phyloP scores from a whole-genome alignment of 1,284 basidiomycete species.

The Austroboletus niveus region DNA sequence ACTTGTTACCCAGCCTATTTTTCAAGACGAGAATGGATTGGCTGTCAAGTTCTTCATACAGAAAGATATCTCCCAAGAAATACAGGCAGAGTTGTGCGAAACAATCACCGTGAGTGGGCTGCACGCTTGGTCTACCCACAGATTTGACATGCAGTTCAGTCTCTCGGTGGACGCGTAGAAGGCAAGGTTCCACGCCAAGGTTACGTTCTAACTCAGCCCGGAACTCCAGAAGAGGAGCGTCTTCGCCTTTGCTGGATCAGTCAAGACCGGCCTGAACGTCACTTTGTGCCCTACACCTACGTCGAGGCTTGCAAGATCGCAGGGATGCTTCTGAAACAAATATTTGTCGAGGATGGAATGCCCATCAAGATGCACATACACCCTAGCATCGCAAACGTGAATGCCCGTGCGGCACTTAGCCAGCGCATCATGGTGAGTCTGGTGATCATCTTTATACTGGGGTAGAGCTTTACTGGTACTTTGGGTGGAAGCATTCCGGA shows the following conservation, averaged over 20 bases:
- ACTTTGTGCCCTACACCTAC: slow-evolving; percentile 75
- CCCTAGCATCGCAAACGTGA: slow-evolving; percentile 70
- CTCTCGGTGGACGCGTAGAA: slow-evolving; percentile 71
- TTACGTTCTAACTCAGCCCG: slow-evolving; percentile 66
- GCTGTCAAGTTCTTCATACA: slow-evolving; percentile 79
- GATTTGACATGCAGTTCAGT: slow-evolving; percentile 36
- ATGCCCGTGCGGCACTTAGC: slow-evolving; percentile 59
- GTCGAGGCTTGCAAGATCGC: slow-evolving; percentile 76
- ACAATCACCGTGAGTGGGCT: slow-evolving; percentile 54
- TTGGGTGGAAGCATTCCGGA: slow-evolving; percentile 60
- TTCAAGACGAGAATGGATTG: slow-evolving; percentile 60
- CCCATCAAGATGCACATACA: slow-evolving; percentile 76
- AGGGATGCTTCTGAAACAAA: slow-evolving; percentile 66
- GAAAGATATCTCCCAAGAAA: slow-evolving; percentile 66
- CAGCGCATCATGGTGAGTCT: slow-evolving; percentile 64
- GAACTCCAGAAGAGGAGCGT: slow-evolving; percentile 66
- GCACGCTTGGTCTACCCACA: not conserved
- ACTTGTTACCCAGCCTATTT: slow-evolving; percentile 50
- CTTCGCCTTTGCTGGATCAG: slow-evolving; percentile 67
- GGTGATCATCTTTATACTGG: not conserved
- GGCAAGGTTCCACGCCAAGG: slow-evolving; percentile 72
- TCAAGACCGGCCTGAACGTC: slow-evolving; percentile 63
- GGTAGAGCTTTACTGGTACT: not conserved
- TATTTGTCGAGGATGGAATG: slow-evolving; percentile 60
- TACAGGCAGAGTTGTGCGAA: slow-evolving; percentile 66